Percentiles rank a stretch among this genome's conserved stretches.
These are phyloP conservation scores for Leccinum pachyderme DNA, from an alignment of 1,284 basidiomycete genomes.

Conservation along the genomic window DNA sequence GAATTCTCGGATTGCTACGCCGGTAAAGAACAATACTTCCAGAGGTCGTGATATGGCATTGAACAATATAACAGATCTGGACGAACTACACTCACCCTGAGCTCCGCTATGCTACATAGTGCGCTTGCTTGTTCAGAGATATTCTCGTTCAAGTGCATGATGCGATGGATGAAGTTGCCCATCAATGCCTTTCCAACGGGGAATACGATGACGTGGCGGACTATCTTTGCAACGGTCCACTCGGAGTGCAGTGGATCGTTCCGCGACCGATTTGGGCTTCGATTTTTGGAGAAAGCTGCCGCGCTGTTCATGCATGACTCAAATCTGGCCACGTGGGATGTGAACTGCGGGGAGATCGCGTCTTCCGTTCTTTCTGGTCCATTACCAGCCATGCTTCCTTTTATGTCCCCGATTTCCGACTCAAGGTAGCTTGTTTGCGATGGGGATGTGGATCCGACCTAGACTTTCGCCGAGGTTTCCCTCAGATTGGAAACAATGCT, in stretches of 20 bases:
- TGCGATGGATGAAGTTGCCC: background rate
- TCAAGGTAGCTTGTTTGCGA: conserved; percentile 17
- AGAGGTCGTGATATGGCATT: background rate
- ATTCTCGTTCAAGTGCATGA: conserved; percentile 1
- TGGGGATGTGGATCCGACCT: conserved; percentile 13
- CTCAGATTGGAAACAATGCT: conserved; percentile 11
- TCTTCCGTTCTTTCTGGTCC: too few species aligned
- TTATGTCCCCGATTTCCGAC: conserved; percentile 4
- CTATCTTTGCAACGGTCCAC: background rate
- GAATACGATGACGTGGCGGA: too few species aligned
- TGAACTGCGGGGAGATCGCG: conserved; percentile 11
- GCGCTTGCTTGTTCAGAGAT: conserved; percentile 7
- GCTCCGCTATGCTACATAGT: conserved; percentile 18
- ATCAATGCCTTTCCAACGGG: too few species aligned
- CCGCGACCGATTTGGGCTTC: conserved; percentile 3
- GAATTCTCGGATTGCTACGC: conserved; percentile 12
- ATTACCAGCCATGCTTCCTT: conserved; percentile 16
- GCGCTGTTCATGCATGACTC: conserved; percentile 16
- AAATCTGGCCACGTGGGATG: conserved; percentile 11
- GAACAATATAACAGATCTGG: background rate
- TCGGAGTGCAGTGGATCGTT: background rate
- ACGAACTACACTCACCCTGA: conserved; percentile 14
- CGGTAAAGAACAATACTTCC: conserved; percentile 2
- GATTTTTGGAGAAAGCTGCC: conserved; percentile 13
- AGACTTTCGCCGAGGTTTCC: conserved; percentile 9